These are phyloP conservation scores for Mortierella polycephala DNA, from an alignment of 371 early-diverging fungal species.

Conservation along the genomic window DNA sequence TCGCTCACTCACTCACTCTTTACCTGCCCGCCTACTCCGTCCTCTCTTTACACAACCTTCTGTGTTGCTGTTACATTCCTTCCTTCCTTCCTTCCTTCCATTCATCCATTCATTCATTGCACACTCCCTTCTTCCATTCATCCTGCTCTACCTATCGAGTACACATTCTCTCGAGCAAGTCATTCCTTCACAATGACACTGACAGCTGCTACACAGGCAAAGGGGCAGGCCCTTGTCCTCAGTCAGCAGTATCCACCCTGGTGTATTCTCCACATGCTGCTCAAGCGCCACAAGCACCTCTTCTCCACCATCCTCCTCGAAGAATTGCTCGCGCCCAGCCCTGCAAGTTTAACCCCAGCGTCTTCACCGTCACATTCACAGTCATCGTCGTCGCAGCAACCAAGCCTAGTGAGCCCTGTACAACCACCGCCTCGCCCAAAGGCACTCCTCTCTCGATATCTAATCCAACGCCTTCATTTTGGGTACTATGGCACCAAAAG, in stretches of 20 bases:
- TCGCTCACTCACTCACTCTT: too few species aligned
- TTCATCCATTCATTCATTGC: too few species aligned
- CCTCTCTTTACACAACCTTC: too few species aligned
- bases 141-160: too few species aligned
- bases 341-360: neutral
- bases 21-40: too few species aligned
- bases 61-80: too few species aligned
- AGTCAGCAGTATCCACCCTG: slow-evolving; percentile 34
- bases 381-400: neutral
- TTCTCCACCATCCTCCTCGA: slow-evolving; percentile 30
- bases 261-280: slow-evolving; percentile 42
- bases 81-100: too few species aligned
- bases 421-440: neutral
- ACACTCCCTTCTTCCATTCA: too few species aligned
- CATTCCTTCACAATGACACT: neutral
- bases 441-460: slow-evolving; percentile 31
- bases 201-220: slow-evolving; percentile 18
- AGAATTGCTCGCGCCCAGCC: slow-evolving; percentile 25
- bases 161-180: too few species aligned
- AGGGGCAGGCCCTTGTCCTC: slow-evolving; percentile 21
- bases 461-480: slow-evolving; percentile 44
- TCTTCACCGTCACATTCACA: slow-evolving; percentile 8
- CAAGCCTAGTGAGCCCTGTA: slow-evolving; percentile 15
- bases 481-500: slow-evolving; percentile 41
- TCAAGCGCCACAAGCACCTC: slow-evolving; percentile 27